phyloP scores from a whole-genome alignment of 805 yeast genomes.

The Lipomyces sp. region DNA sequence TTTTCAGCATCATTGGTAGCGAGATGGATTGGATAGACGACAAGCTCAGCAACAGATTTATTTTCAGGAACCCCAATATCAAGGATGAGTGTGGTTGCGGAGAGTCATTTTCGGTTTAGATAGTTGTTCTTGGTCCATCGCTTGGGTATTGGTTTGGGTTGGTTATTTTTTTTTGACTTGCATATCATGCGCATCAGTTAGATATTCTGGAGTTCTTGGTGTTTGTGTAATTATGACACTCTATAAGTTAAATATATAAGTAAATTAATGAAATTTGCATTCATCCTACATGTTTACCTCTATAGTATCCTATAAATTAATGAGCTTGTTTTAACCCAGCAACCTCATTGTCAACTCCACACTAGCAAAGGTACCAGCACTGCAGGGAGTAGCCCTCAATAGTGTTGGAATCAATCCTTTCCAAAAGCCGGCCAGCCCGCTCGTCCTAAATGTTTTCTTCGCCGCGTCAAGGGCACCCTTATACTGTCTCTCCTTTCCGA shows the following conservation, averaged over 20 bases:
- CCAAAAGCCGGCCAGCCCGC: conserved; percentile 75
- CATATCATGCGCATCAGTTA: too few relatives aligned
- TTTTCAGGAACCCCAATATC: conserved; percentile 92
- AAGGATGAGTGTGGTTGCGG: conserved; percentile 99
- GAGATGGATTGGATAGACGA: conserved; percentile 99
- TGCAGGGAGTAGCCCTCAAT: conserved; percentile 95
- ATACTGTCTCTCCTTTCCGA: conserved; percentile 59
- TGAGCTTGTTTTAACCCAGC: conserved; percentile 17
- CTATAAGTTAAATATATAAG: too few relatives aligned
- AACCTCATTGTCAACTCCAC: conserved; percentile 84
- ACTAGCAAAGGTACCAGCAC: conserved; percentile 93
- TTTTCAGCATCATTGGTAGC: conserved; percentile 91
- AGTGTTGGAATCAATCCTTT: conserved; percentile 90
- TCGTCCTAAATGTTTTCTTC: conserved; percentile 49
- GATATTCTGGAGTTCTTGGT: too few relatives aligned
- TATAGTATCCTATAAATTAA: too few relatives aligned
- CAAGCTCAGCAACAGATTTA: conserved; percentile 80
- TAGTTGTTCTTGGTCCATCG: neutral
- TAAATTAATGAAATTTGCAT: too few relatives aligned
- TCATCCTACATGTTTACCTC: too few relatives aligned
- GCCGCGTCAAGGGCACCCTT: conserved; percentile 58
- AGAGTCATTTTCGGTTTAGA: conserved; percentile 91
- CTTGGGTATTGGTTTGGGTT: neutral
- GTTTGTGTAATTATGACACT: too few relatives aligned
- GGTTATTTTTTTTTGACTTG: neutral